A percentile compares a stretch with the other conserved stretches of the same genome.
These are phyloP conservation scores for Aspergillus funiculosus DNA, from an alignment of 495 filamentous ascomycete species.

Conservation along the genomic window DNA sequence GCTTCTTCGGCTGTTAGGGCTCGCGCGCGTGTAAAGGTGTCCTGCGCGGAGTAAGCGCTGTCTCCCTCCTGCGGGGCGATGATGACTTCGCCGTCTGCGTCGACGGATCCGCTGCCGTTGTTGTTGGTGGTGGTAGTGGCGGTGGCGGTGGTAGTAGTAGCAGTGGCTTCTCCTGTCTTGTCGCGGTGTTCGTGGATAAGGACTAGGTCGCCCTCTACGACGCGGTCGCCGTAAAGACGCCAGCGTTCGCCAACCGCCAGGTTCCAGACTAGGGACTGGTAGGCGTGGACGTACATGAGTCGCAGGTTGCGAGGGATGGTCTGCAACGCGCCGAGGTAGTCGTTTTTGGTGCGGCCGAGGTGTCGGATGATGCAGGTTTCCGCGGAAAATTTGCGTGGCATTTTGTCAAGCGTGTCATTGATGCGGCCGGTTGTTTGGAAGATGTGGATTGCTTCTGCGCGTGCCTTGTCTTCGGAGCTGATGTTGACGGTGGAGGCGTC, in stretches of 20 bases:
- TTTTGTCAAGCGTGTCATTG: constrained; percentile 51
- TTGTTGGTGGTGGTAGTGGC: constrained; percentile 14
- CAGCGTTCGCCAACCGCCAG: constrained; percentile 70
- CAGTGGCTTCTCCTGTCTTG: constrained; percentile 30
- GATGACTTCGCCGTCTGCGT: constrained; percentile 65
- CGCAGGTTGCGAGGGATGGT: constrained; percentile 71
- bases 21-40: constrained; percentile 68
- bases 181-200: constrained; percentile 54
- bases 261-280: constrained; percentile 94
- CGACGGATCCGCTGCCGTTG: constrained; percentile 32
- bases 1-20: constrained; percentile 69
- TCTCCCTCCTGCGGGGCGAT: constrained; percentile 54
- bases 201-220: constrained; percentile 84
- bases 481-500: constrained; percentile 36
- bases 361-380: constrained; percentile 73
- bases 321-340: constrained; percentile 74
- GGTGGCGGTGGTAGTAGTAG: constrained; percentile 1
- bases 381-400: constrained; percentile 79
- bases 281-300: constrained; percentile 94
- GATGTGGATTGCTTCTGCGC: constrained; percentile 66
- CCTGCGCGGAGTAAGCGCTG: constrained; percentile 48
- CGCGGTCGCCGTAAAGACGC: constrained; percentile 60
- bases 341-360: constrained; percentile 48
- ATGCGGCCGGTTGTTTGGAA: constrained; percentile 57
- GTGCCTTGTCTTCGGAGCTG: constrained; percentile 64